Evolutionary conservation across 2,329 filamentous ascomycete genomes (phyloP).

Genomic region (Parastagonospora avenae): DNA sequence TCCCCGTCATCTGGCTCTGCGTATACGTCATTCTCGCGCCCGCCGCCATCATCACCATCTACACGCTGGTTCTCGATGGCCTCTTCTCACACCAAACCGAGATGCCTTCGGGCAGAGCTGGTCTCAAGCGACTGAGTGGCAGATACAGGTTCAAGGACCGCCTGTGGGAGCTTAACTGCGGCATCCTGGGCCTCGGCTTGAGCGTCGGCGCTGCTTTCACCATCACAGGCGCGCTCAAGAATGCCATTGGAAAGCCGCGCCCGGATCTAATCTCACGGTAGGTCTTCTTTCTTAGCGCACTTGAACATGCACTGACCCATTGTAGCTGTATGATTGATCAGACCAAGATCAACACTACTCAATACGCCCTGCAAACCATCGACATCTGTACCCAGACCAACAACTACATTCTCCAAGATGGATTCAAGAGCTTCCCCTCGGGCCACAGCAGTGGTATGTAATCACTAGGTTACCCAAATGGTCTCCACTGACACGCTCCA

Average conservation of each 20-base stretch:
- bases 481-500: slow-evolving; percentile 35
- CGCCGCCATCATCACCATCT: slow-evolving; percentile 58
- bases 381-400: slow-evolving; percentile 59
- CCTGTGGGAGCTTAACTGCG: slow-evolving; percentile 67
- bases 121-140: slow-evolving; percentile 47
- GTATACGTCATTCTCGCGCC: slow-evolving; percentile 58
- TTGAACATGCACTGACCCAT: slow-evolving; percentile 6
- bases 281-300: slow-evolving; percentile 10
- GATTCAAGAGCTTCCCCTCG: slow-evolving; percentile 64
- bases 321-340: slow-evolving; percentile 26
- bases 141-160: slow-evolving; percentile 60
- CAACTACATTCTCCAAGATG: slow-evolving; percentile 60
- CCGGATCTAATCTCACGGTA: slow-evolving; percentile 64
- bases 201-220: slow-evolving; percentile 61
- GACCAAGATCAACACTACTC: slow-evolving; percentile 6
- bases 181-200: slow-evolving; percentile 61
- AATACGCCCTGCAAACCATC: slow-evolving; percentile 26
- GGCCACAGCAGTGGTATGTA: slow-evolving; percentile 60
- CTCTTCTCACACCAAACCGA: slow-evolving; percentile 58
- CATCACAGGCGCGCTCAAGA: slow-evolving; percentile 63
- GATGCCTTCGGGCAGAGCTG: slow-evolving; percentile 31
- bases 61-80: slow-evolving; percentile 63
- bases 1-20: slow-evolving; percentile 57
- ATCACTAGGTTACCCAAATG: background rate
- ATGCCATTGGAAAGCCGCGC: slow-evolving; percentile 63